Conservation (phyloP, 2,329 filamentous ascomycete species). For the Xylariaceae sp. region DNA sequence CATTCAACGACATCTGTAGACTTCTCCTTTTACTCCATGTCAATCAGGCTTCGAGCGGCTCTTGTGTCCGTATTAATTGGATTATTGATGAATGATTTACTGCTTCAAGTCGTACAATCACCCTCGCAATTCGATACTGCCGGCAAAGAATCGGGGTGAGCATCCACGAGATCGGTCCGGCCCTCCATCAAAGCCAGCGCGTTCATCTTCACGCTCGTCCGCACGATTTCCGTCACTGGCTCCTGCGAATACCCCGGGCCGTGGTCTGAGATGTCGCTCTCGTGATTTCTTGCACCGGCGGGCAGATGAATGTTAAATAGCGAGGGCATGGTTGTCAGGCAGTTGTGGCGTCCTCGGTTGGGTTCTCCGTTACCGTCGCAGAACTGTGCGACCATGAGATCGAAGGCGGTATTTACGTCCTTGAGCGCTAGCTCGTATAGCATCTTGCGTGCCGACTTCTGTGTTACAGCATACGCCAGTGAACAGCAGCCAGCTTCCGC, state of each 20-base stretch:
- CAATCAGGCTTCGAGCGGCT: too few relatives aligned
- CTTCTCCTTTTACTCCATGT: too few relatives aligned
- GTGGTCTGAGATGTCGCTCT: constrained; percentile 37
- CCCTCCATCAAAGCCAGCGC: constrained; percentile 36
- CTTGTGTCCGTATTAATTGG: too few relatives aligned
- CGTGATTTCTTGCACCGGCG: constrained; percentile 31
- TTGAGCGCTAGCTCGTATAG: constrained; percentile 42
- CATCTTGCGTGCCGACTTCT: constrained; percentile 39
- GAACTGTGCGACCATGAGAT: constrained; percentile 44
- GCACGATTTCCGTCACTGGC: constrained; percentile 33
- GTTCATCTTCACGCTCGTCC: constrained; percentile 41
- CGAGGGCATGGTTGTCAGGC: constrained; percentile 39
- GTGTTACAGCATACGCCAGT: constrained; percentile 43
- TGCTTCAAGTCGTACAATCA: too few relatives aligned
- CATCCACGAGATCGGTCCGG: constrained; percentile 26
- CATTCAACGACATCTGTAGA: too few relatives aligned
- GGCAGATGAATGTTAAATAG: constrained; percentile 45
- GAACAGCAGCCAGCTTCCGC: constrained; percentile 38
- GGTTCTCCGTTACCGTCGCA: constrained; percentile 38
- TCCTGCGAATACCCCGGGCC: constrained; percentile 30
- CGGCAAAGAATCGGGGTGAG: constrained; percentile 28
- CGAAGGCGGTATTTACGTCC: constrained; percentile 37
- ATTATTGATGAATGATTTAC: too few relatives aligned
- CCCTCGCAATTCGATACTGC: too few relatives aligned
- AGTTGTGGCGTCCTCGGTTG: constrained; percentile 31